Conservation (phyloP, 2,329 filamentous ascomycete genomes). For the Verticillium dahliae region DNA sequence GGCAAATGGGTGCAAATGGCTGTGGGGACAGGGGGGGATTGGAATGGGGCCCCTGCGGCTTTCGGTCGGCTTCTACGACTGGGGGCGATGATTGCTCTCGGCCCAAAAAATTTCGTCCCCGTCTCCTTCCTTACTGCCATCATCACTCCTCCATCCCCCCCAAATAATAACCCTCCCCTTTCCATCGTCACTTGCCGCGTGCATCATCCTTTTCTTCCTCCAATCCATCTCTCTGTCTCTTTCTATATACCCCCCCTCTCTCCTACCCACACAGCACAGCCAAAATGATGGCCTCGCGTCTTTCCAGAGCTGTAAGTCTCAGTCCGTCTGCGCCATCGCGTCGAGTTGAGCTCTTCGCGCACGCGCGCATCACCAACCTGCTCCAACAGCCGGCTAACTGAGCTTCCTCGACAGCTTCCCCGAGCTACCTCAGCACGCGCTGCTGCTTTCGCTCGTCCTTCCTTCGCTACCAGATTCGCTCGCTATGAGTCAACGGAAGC, state of each 20-base stretch:
- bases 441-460: slow-evolving; percentile 60
- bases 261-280: slow-evolving; percentile 8
- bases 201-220: slow-evolving; percentile 12
- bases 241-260: slow-evolving; percentile 16
- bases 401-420: slow-evolving; percentile 54
- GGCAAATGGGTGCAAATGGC: background rate
- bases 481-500: slow-evolving; percentile 64
- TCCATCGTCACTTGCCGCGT: slow-evolving; percentile 15
- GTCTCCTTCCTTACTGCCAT: slow-evolving; percentile 12
- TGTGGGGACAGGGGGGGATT: background rate
- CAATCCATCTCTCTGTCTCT: slow-evolving; percentile 7
- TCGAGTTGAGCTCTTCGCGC: background rate
- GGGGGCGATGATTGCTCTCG: slow-evolving; percentile 23
- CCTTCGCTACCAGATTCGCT: slow-evolving; percentile 66
- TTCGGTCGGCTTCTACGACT: slow-evolving; percentile 37
- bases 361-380: background rate
- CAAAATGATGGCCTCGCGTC: slow-evolving; percentile 67
- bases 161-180: slow-evolving; percentile 12
- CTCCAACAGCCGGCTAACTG: slow-evolving; percentile 13
- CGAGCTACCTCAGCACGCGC: slow-evolving; percentile 66
- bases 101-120: slow-evolving; percentile 30
- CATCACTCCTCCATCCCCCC: slow-evolving; percentile 8
- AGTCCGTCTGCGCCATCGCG: background rate
- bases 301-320: slow-evolving; percentile 67
- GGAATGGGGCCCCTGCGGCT: slow-evolving; percentile 19